Conservation (phyloP, 306 rosid genomes). For the Sphenostylis stenocarpa region DNA sequence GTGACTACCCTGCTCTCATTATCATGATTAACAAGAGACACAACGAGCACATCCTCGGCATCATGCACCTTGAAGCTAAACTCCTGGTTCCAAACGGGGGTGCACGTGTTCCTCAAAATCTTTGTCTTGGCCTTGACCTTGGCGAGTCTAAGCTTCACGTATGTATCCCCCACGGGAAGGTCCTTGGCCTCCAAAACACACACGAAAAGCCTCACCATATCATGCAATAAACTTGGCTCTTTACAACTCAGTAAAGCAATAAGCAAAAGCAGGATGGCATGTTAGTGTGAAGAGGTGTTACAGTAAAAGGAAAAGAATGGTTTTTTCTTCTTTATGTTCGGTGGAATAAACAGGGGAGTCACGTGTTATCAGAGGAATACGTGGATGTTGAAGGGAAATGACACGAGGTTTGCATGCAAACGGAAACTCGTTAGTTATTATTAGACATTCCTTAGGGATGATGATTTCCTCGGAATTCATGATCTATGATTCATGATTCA, state of each 20-base stretch:
- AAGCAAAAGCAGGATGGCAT: constrained; percentile 3
- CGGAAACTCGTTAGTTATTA: neutral
- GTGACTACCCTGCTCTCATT: constrained; percentile 39
- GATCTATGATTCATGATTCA: neutral
- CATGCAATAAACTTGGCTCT: neutral
- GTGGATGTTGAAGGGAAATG: constrained; percentile 41
- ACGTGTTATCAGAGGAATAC: constrained; percentile 28
- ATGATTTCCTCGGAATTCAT: constrained; percentile 21
- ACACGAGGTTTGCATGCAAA: constrained; percentile 44
- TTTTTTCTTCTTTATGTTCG: neutral
- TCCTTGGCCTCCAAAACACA: constrained; percentile 71
- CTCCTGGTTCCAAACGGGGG: constrained; percentile 77
- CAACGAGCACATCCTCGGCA: constrained; percentile 51
- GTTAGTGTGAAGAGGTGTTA: constrained; percentile 30
- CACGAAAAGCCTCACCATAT: constrained; percentile 58
- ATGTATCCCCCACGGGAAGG: constrained; percentile 50
- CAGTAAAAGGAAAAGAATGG: neutral
- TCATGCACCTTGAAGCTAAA: constrained; percentile 62
- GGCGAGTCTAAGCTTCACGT: constrained; percentile 68
- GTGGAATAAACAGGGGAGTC: neutral
- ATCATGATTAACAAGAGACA: constrained; percentile 41
- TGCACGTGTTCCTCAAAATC: constrained; percentile 40
- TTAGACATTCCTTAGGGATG: neutral
- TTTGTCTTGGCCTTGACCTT: constrained; percentile 64
- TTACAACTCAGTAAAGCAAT: neutral